Evolutionary conservation across 192 early-diverging fungal species (phyloP), one percentile per base, ranked within the genome.

Genomic region (Dissophora globulifera): DNA sequence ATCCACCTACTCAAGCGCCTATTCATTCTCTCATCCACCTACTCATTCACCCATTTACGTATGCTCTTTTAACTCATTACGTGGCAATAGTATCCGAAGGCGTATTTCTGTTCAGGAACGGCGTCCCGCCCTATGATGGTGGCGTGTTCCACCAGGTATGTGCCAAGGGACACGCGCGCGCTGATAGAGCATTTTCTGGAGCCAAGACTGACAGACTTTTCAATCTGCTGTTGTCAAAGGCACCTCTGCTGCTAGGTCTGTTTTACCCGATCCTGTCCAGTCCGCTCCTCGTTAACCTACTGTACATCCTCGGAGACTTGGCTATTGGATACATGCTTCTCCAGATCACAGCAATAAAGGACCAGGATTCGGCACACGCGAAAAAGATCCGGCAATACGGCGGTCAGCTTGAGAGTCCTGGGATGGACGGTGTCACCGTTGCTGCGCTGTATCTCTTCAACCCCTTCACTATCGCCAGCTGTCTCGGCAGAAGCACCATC

Each of bases 71-170:
- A n/a, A n/a, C n/a, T n/a, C n/a, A n/a, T n/a, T n/a, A n/a, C n/a
- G n/a, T n/a, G n/a, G n/a, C n/a, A 15, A 54, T 78, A 93, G 93
- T 97, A 25, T 82, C 86, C 8, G 97, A 97, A 79, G 97, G 95
- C 29, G 71, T 96, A 27, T 90, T 87, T 80, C 82, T 97, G 30
- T 93, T 86, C 62, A 60, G 82, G 17, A 83, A 90, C 58, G 87
- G 85, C 35, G 85, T 97, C 0, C 85, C 91, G 22, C 93, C 94
- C 6, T 98, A 94, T 76, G 92, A 95, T 58, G 95, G 94, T 25
- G 93, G 92, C 41, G 83, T 93, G 17, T 94, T 92, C 69, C 94
- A 97, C 78, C 95, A 96, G 82, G 94, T 89, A 71, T n/a, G 12
- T 13, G 50, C 11, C 11, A 40, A 19, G 27, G 9, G n/a, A n/a